Evolutionary conservation across 768 basidiomycete genomes (phyloP).

Genomic region (Pulveroboletus sp.): DNA sequence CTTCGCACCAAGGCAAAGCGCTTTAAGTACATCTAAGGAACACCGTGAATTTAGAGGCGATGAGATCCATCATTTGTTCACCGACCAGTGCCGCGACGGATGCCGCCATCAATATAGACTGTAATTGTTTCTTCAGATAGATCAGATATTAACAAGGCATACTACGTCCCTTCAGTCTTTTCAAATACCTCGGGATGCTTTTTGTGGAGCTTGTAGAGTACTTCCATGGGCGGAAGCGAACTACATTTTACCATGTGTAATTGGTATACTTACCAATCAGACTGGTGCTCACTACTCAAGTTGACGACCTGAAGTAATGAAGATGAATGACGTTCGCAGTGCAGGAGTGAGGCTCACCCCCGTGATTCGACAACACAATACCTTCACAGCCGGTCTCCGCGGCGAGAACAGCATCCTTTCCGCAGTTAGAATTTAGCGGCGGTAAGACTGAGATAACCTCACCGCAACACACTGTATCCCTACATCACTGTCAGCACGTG

Average conservation of each 20-base stretch:
- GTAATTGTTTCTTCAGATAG: slow-evolving; percentile 4
- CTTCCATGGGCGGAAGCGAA: slow-evolving; percentile 72
- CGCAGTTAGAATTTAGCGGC: slow-evolving; percentile 6
- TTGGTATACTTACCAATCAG: background rate
- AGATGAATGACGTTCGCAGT: background rate
- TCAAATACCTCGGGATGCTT: slow-evolving; percentile 72
- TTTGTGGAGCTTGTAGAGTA: slow-evolving; percentile 67
- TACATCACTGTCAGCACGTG: slow-evolving; percentile 23
- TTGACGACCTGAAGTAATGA: slow-evolving; percentile 50
- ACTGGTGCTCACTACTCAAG: slow-evolving; percentile 60
- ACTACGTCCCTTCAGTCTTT: slow-evolving; percentile 56
- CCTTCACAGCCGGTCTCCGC: slow-evolving; percentile 81
- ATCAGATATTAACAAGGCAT: background rate
- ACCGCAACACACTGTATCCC: slow-evolving; percentile 76
- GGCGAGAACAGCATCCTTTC: slow-evolving; percentile 81
- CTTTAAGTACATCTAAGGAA: slow-evolving; percentile 73
- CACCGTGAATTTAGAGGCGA: background rate
- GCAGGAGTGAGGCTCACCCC: slow-evolving; percentile 44
- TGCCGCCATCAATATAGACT: slow-evolving; percentile 84
- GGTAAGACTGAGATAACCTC: background rate
- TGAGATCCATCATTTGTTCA: background rate
- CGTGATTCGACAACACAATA: slow-evolving; percentile 88
- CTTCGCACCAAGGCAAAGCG: slow-evolving; percentile 81
- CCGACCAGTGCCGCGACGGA: slow-evolving; percentile 72
- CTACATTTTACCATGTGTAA: slow-evolving; percentile 34